These are phyloP conservation scores for Geotrichum ghanense DNA, from an alignment of 805 yeast genomes.

Conservation along the genomic window DNA sequence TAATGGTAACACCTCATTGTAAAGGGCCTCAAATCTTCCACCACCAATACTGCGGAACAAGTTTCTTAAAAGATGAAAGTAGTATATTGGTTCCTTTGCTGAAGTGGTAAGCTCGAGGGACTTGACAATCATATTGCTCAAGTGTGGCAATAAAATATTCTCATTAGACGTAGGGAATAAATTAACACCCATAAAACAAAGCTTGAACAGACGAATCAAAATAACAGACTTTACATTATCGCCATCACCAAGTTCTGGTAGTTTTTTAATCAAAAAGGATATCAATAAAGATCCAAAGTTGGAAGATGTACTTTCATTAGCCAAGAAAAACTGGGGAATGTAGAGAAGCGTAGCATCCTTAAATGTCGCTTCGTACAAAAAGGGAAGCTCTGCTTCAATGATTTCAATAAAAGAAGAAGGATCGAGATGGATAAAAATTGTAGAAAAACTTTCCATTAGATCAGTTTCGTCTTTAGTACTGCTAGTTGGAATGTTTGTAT, in stretches of 20 bases:
- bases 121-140: conserved; percentile 70
- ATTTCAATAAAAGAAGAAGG: conserved; percentile 94
- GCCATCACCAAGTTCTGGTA: conserved; percentile 70
- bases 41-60: conserved; percentile 93
- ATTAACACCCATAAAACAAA: conserved; percentile 93
- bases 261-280: conserved; percentile 58
- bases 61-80: conserved; percentile 78
- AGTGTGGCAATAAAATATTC: conserved; percentile 75
- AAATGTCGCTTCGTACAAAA: conserved; percentile 66
- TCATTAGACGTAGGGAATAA: conserved; percentile 80
- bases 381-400: conserved; percentile 67
- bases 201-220: conserved; percentile 73
- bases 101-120: conserved; percentile 70
- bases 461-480: conserved; percentile 91
- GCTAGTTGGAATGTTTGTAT: conserved; percentile 58
- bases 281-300: conserved; percentile 80
- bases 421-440: conserved; percentile 87
- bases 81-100: conserved; percentile 84
- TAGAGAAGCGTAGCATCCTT: conserved; percentile 78
- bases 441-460: conserved; percentile 88
- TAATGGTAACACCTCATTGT: conserved; percentile 86
- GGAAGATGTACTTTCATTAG: conserved; percentile 89
- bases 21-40: conserved; percentile 85
- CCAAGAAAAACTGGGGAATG: conserved; percentile 86
- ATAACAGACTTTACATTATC: conserved; percentile 70